A percentile compares a stretch with the other conserved stretches of the same genome.
Conservation (phyloP, 306 rosid genomes). For the Vigna trinervia region DNA sequence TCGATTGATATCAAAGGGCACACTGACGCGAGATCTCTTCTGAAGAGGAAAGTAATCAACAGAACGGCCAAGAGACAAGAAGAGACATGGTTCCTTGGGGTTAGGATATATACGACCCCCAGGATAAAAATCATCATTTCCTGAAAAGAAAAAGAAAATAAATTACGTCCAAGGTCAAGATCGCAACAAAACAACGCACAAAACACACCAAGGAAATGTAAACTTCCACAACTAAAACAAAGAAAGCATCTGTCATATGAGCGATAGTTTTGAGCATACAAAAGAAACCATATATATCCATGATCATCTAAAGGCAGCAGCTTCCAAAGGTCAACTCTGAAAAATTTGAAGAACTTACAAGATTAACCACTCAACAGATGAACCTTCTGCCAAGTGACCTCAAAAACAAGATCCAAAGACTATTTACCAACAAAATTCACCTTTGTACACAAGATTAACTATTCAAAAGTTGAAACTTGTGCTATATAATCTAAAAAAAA, state of each 20-base stretch:
- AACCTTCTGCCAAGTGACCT: not conserved
- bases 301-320: constrained; percentile 28
- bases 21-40: constrained; percentile 76
- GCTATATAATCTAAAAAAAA: not conserved
- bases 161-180: constrained; percentile 37
- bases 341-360: constrained; percentile 33
- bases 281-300: constrained; percentile 23
- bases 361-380: not conserved
- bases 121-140: constrained; percentile 74
- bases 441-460: not conserved
- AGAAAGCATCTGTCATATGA: not conserved
- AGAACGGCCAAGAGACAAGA: constrained; percentile 75
- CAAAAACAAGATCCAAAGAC: not conserved
- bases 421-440: constrained; percentile 11
- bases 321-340: constrained; percentile 9
- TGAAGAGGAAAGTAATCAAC: constrained; percentile 69
- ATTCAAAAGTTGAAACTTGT: not conserved
- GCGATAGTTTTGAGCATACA: constrained; percentile 13
- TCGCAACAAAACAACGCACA: not conserved
- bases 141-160: constrained; percentile 54
- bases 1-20: constrained; percentile 64
- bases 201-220: not conserved
- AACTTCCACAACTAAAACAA: not conserved
- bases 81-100: constrained; percentile 77
- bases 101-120: constrained; percentile 79